Evolutionary conservation across 148 eudicot species (phyloP), one percentile per base, ranked within the genome.

Genomic region (Dysphania ambrosioides): DNA sequence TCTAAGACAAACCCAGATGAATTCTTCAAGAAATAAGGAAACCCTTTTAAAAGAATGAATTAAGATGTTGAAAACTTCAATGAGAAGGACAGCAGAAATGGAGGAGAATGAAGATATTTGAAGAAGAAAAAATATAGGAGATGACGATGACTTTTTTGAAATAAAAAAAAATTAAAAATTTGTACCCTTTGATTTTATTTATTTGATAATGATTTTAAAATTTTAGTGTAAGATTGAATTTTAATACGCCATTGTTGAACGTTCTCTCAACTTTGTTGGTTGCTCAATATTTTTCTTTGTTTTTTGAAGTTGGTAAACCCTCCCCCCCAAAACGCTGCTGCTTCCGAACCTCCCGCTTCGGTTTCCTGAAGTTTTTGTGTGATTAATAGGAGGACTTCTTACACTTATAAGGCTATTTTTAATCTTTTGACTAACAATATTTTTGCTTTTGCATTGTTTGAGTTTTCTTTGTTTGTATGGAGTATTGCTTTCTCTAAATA

Each of bases 321-420:
- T 75, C 56, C 16, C 58, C 68, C 38, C 9, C 64, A 62, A 70
- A 71, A 81, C 27, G 71, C 72, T 57, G 24, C 42, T 57, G 24
- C 42, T 73, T 81, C 82, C 84, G 82, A 75, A 42, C 73, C 82
- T 79, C 86, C 44, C 82, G 82, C 74, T 72, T 70, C 63, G 71
- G 78, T 58, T 71, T 58, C 75, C 70, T 62, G 70, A 75, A 73
- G 67, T 68, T 79, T 56, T 36, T 53, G 59, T 34, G 35, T 41
- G 29, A 15, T 66, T 68, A 38, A 65, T 19, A 38, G 19, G 3
- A 26, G 5, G 65, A 38, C 56, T 59, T 31, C 38, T 40, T n/a
- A 13, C 23, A 36, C n/a, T n/a, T n/a, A 68, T 73, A 24, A 62
- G 70, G 24, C 79, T 78, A 82, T 72, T 79, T 82, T 75, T 76